phyloP scores from a whole-genome alignment of 2,329 filamentous ascomycete genomes.

The Colletotrichum theobromicola region DNA sequence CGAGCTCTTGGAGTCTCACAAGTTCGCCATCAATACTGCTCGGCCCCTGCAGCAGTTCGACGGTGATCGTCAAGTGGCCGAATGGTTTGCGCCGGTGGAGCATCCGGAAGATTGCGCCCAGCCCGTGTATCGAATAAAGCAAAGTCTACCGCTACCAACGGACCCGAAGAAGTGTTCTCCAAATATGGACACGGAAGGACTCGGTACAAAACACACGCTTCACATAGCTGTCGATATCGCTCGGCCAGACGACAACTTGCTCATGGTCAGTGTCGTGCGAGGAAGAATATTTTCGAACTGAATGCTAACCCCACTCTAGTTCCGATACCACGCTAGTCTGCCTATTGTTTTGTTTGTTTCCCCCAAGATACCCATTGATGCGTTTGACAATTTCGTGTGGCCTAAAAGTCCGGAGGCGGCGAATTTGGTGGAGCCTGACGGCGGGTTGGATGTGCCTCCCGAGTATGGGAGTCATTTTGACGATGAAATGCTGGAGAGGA shows the following conservation, averaged over 20 bases:
- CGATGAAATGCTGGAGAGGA: background rate
- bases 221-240: background rate
- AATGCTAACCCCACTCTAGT: background rate
- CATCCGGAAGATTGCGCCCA: background rate
- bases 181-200: background rate
- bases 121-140: background rate
- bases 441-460: background rate
- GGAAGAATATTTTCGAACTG: accelerated
- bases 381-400: background rate
- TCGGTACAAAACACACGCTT: background rate
- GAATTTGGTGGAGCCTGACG: too few relatives aligned
- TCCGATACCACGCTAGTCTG: background rate
- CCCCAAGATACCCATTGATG: background rate
- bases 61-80: background rate
- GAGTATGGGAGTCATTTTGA: background rate
- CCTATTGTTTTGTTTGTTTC: conserved; percentile 1
- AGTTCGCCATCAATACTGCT: background rate
- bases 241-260: background rate
- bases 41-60: background rate
- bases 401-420: background rate
- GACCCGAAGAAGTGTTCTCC: background rate
- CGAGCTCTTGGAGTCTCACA: background rate
- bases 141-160: background rate
- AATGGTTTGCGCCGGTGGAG: background rate
- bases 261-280: background rate